Percentiles rank a stretch among this genome's conserved stretches.
Conservation (phyloP, 1,139 yeast genomes). For the Protomyces inouyei region DNA sequence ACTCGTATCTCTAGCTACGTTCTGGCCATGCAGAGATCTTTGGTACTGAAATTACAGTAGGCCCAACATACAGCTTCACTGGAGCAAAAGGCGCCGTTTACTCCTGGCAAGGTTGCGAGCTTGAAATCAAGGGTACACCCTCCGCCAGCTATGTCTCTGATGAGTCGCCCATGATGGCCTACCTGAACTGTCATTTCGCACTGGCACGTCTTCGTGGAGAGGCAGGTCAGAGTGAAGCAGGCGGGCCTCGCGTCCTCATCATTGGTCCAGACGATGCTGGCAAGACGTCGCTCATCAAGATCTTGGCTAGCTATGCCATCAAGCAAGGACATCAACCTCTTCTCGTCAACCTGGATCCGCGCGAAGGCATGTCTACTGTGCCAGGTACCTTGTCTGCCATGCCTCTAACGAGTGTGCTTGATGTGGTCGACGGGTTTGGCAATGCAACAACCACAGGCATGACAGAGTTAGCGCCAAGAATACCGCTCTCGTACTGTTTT, state of each 20-base stretch:
- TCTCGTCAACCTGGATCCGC: constrained; percentile 77
- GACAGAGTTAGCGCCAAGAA: constrained; percentile 64
- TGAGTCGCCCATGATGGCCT: constrained; percentile 62
- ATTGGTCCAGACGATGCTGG: constrained; percentile 73
- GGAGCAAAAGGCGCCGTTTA: constrained; percentile 58
- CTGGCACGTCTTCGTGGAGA: constrained; percentile 57
- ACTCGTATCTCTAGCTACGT: neutral
- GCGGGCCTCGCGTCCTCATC: constrained; percentile 60
- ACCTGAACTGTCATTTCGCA: constrained; percentile 68
- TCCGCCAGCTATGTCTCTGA: constrained; percentile 61
- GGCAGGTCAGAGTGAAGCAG: constrained; percentile 21
- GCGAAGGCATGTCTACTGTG: constrained; percentile 42
- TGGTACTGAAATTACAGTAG: constrained; percentile 84
- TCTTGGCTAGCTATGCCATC: constrained; percentile 67
- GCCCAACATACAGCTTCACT: constrained; percentile 56
- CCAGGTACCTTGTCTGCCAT: constrained; percentile 88
- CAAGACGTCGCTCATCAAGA: constrained; percentile 68
- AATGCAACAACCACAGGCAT: constrained; percentile 85
- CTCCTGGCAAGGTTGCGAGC: constrained; percentile 53
- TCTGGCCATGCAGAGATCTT: constrained; percentile 81
- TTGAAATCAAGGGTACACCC: constrained; percentile 46
- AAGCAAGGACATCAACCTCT: constrained; percentile 64
- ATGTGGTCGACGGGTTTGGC: constrained; percentile 76
- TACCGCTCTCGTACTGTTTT: constrained; percentile 74
- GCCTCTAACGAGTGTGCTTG: constrained; percentile 72